Evolutionary conservation across 129 eudicot genomes (phyloP).

Genomic region (Helianthus tuberosus): DNA sequence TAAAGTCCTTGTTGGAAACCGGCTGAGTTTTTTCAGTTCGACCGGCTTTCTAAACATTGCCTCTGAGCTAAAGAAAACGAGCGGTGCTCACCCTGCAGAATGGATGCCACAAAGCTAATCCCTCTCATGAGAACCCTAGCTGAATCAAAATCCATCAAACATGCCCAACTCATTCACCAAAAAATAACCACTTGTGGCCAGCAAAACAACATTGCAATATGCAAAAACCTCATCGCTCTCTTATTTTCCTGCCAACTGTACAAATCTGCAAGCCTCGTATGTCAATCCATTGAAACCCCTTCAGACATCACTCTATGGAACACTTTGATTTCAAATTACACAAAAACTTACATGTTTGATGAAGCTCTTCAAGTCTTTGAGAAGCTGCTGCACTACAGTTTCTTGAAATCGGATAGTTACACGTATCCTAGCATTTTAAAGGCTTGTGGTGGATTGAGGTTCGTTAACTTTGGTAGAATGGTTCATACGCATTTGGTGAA

Average conservation of each 20-base stretch:
- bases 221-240: constrained; percentile 38
- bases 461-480: constrained; percentile 24
- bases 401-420: constrained; percentile 36
- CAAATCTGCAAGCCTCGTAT: constrained; percentile 33
- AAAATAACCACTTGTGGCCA: constrained; percentile 36
- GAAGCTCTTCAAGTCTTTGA: constrained; percentile 35
- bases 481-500: constrained; percentile 32
- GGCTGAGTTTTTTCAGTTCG: too few species aligned
- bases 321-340: constrained; percentile 31
- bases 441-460: constrained; percentile 36
- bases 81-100: not conserved
- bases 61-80: not conserved
- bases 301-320: constrained; percentile 42
- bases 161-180: constrained; percentile 38
- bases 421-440: constrained; percentile 41
- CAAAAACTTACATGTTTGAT: constrained; percentile 35
- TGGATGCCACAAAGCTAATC: constrained; percentile 30
- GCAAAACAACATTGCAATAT: constrained; percentile 37
- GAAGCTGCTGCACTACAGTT: constrained; percentile 16
- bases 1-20: too few species aligned
- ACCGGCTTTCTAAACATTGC: too few species aligned
- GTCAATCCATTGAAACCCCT: constrained; percentile 30
- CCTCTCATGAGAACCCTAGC: constrained; percentile 20
- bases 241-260: constrained; percentile 40
- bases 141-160: constrained; percentile 20